Conservation (phyloP, 2,329 filamentous ascomycete genomes). For the Botryosphaeria agaves region DNA sequence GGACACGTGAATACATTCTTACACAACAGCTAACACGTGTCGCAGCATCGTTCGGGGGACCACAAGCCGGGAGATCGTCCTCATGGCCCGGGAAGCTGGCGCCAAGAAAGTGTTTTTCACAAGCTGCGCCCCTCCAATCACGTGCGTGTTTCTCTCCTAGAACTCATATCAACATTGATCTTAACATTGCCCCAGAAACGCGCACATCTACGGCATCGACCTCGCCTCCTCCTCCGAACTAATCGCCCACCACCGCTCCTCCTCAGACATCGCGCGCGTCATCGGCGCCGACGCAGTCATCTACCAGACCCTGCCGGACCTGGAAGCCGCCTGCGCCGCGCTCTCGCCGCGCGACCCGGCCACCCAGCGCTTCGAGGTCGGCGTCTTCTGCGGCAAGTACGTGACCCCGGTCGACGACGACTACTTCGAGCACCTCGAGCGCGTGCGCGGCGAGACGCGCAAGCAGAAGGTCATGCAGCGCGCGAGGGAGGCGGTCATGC, state of each 20-base stretch:
- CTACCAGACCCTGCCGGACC: conserved; percentile 58
- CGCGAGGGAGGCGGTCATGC: conserved; percentile 45
- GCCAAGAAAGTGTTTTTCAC: conserved; percentile 72
- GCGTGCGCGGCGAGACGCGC: conserved; percentile 50
- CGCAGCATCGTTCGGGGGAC: conserved; percentile 78
- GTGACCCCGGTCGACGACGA: conserved; percentile 59
- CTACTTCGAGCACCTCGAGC: conserved; percentile 70
- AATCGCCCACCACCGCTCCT: conserved; percentile 50
- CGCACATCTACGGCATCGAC: conserved; percentile 76
- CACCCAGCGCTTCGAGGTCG: conserved; percentile 61
- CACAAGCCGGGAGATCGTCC: conserved; percentile 61
- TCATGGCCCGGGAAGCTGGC: conserved; percentile 70
- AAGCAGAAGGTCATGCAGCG: conserved; percentile 49
- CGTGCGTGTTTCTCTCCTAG: too few species aligned
- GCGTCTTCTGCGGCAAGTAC: conserved; percentile 82
- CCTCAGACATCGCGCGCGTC: conserved; percentile 42
- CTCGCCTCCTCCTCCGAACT: conserved; percentile 54
- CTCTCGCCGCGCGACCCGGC: conserved; percentile 41
- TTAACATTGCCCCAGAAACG: too few species aligned
- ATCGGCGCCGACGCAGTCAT: conserved; percentile 64
- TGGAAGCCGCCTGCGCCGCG: conserved; percentile 64
- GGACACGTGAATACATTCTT: too few species aligned
- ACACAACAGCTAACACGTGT: too few species aligned
- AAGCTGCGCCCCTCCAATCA: conserved; percentile 67
- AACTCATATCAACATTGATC: too few species aligned